phyloP scores from a whole-genome alignment of 2,329 filamentous ascomycete species.

The Tolypocladium tropicale region DNA sequence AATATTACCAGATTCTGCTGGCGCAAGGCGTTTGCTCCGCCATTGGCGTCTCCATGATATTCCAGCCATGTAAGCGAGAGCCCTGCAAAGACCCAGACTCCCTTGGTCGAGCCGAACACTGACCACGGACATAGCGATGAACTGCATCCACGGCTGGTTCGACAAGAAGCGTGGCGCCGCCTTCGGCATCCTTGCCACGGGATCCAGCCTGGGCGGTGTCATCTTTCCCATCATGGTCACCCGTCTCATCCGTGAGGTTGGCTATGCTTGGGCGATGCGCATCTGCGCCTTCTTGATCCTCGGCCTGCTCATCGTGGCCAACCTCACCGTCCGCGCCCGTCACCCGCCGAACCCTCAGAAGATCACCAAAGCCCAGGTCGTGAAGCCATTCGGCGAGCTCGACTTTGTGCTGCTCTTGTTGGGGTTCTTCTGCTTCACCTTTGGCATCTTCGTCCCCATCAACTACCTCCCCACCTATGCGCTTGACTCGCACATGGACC shows the following conservation, averaged over 20 bases:
- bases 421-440: not conserved
- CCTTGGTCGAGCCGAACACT: not conserved
- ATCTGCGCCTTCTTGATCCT: constrained; percentile 10
- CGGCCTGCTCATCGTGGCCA: not conserved
- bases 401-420: not conserved
- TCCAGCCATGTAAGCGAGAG: not conserved
- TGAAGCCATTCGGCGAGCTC: not conserved
- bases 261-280: constrained; percentile 22
- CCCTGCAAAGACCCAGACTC: not conserved
- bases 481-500: not conserved
- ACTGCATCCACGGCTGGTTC: not conserved
- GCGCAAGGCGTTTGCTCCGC: not conserved
- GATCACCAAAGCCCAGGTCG: not conserved
- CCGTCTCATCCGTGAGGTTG: constrained; percentile 16
- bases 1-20: not conserved
- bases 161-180: not conserved
- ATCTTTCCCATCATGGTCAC: constrained; percentile 22
- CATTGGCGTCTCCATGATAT: not conserved
- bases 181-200: constrained; percentile 15
- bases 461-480: not conserved
- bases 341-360: not conserved
- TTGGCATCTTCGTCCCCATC: not conserved
- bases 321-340: not conserved
- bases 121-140: not conserved
- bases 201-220: constrained; percentile 20